phyloP scores from a whole-genome alignment of 1,284 basidiomycete species.

The Inonotus hispidus region DNA sequence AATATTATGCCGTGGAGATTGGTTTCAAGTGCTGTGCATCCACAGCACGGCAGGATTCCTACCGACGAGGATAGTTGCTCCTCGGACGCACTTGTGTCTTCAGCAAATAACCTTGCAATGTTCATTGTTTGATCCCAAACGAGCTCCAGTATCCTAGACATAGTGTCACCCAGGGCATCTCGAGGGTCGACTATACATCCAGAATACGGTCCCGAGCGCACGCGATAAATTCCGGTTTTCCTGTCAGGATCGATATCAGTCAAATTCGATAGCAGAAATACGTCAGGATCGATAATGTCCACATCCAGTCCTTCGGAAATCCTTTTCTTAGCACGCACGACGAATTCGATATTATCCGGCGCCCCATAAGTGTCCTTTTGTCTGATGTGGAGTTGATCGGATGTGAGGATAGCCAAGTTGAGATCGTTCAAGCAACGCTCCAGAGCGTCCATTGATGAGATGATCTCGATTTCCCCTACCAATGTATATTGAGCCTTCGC shows the following conservation, averaged over 20 bases:
- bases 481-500: not conserved
- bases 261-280: not conserved
- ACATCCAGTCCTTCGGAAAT: not conserved
- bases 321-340: not conserved
- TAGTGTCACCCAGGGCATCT: not conserved
- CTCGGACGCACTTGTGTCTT: not conserved
- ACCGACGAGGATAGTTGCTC: not conserved
- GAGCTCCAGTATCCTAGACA: not conserved
- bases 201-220: not conserved
- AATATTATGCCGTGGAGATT: constrained; percentile 1
- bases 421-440: not conserved
- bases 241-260: not conserved
- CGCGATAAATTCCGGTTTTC: not conserved
- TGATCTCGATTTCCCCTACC: not conserved
- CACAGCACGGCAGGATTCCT: constrained; percentile 1
- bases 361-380: not conserved
- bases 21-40: not conserved
- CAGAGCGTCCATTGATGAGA: not conserved
- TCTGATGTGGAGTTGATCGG: not conserved
- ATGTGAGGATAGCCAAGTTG: not conserved
- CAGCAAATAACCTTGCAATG: not conserved
- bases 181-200: constrained; percentile 7
- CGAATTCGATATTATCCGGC: not conserved
- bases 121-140: not conserved
- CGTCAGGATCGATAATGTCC: not conserved